Base-by-base conservation (phyloP, 371 early-diverging fungal species). In the Mucor saturninus region DNA sequence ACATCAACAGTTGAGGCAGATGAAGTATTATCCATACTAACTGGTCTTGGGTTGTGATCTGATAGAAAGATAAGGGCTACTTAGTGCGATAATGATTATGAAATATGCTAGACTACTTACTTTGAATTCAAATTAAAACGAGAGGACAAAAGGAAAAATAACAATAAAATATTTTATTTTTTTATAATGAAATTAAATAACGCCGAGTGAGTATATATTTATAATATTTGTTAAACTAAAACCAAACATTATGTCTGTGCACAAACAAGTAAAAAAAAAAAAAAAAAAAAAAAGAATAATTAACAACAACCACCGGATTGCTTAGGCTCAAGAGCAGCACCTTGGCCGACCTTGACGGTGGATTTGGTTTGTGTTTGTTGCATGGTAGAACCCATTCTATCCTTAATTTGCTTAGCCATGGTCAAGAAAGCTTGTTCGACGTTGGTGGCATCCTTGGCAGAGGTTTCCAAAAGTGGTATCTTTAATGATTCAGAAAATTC, bases 371-470 rank as follows among this genome's bases (percentile, higher is more conserved):
- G 67, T 57, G 64, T 62, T 57, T 63, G 51, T 46, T 69, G 71
- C 67, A 70, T 67, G 42, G 67, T 67, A 15, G 71, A 70, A 8
- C 74, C 74, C 70, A 73, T 73, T 70, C 93, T 89, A 64, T 95
- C 88, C 69, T 87, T 85, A 54, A 90, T 90, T 73, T 90, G 93
- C 83, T 90, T 91, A 14, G 98, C 98, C 88, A 97, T 89, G 30
- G 93, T 93, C 83, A 97, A 89, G 83, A 97, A 97, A 42, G 97
- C 95, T 76, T 94, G 93, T 79, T 97, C 98, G 39, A 97, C 98
- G 64, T 95, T 95, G 40, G 93, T 92, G 61, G 95, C 91, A 51
- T 91, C 88, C 83, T 97, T 97, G 59, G 98, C 98, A 26, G 91
- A 91, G 6, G 97, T 97, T 76, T 97, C 98, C 82, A 97, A 76